phyloP scores from a whole-genome alignment of 176 grass and related monocot genomes.

The Musa schizocarpa region DNA sequence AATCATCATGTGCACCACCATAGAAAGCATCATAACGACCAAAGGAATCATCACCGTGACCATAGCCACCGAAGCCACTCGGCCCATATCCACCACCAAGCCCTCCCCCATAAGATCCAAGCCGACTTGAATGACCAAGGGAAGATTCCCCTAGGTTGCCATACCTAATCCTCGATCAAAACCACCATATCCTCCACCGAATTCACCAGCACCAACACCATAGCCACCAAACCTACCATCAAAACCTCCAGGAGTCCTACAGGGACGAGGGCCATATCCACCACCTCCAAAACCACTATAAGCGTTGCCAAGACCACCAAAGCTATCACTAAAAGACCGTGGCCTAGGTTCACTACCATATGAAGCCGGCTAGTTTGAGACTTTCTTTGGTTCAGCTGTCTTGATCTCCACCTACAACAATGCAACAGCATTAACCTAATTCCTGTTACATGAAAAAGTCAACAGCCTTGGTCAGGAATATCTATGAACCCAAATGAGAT shows the following conservation, averaged over 20 bases:
- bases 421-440: constrained; percentile 46
- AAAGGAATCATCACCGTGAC: constrained; percentile 13
- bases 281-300: constrained; percentile 34
- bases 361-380: constrained; percentile 36
- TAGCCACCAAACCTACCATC: constrained; percentile 34
- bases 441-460: constrained; percentile 27
- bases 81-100: constrained; percentile 40
- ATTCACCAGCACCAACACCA: constrained; percentile 22
- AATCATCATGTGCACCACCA: constrained; percentile 22
- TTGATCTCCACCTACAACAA: constrained; percentile 98
- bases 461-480: neutral
- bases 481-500: too few species aligned
- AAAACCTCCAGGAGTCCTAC: constrained; percentile 24
- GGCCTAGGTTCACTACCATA: constrained; percentile 55
- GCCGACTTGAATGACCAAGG: constrained; percentile 41
- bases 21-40: neutral
- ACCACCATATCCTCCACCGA: constrained; percentile 41
- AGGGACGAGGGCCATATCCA: constrained; percentile 36
- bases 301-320: constrained; percentile 16
- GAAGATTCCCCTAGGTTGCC: constrained; percentile 29
- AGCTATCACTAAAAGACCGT: constrained; percentile 46
- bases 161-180: constrained; percentile 54
- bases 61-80: constrained; percentile 40
- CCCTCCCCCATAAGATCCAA: constrained; percentile 53
- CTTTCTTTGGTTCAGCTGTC: constrained; percentile 98